These are phyloP conservation scores for Dendrostoma leiphaemia DNA, from an alignment of 2,329 filamentous ascomycete species.

Conservation along the genomic window DNA sequence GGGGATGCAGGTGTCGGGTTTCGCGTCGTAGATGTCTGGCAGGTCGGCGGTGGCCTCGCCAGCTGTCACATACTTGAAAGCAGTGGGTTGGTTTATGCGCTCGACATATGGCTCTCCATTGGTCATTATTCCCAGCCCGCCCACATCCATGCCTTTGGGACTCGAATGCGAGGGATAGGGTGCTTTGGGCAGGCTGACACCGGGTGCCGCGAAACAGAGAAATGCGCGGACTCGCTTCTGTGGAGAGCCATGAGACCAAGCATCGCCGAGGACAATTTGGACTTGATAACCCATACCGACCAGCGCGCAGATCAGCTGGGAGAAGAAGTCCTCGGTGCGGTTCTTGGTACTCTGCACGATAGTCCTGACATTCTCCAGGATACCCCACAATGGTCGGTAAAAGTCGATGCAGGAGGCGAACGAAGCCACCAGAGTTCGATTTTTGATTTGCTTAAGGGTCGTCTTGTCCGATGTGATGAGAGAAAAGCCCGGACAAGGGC, in stretches of 20 bases:
- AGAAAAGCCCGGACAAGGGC: slow-evolving; percentile 77
- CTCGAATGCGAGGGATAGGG: slow-evolving; percentile 65
- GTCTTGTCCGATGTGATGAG: slow-evolving; percentile 56
- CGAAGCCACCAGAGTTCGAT: slow-evolving; percentile 75
- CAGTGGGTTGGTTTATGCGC: slow-evolving; percentile 48
- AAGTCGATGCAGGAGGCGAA: slow-evolving; percentile 74
- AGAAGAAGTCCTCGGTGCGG: slow-evolving; percentile 61
- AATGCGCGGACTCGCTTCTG: slow-evolving; percentile 70
- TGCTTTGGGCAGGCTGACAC: slow-evolving; percentile 50
- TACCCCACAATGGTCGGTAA: slow-evolving; percentile 70
- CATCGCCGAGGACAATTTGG: slow-evolving; percentile 65
- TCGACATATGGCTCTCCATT: slow-evolving; percentile 60
- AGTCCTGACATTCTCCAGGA: slow-evolving; percentile 73
- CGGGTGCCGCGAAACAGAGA: slow-evolving; percentile 68
- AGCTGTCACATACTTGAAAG: slow-evolving; percentile 59
- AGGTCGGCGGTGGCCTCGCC: slow-evolving; percentile 57
- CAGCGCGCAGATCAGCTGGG: slow-evolving; percentile 69
- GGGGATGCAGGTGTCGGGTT: slow-evolving; percentile 58
- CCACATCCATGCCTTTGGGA: slow-evolving; percentile 31
- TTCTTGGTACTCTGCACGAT: slow-evolving; percentile 52
- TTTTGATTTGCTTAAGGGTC: slow-evolving; percentile 57
- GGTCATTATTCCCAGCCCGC: slow-evolving; percentile 54
- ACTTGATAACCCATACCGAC: slow-evolving; percentile 78
- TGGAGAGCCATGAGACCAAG: slow-evolving; percentile 65
- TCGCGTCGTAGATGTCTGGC: slow-evolving; percentile 60